Percentiles rank a stretch among this genome's conserved stretches.
Conservation (phyloP, 805 yeast genomes). For the Pichia gijzeniarum region DNA sequence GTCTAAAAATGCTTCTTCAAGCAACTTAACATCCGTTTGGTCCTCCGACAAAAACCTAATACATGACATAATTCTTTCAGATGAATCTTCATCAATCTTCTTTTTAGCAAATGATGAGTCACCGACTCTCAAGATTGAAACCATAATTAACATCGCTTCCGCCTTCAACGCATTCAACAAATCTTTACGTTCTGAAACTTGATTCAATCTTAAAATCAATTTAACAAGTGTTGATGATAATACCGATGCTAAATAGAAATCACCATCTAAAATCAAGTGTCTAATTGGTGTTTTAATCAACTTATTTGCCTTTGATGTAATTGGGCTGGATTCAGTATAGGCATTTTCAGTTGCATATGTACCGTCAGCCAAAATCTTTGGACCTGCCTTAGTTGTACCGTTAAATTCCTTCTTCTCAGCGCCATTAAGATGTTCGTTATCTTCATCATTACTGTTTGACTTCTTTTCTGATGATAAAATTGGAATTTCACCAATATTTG, state of each 20-base stretch:
- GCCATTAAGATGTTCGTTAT: conserved; percentile 8
- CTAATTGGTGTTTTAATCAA: conserved; percentile 62
- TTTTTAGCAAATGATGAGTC: conserved; percentile 62
- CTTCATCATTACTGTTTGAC: conserved; percentile 13
- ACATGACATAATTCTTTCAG: conserved; percentile 89
- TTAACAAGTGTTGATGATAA: conserved; percentile 84
- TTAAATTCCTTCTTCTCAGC: conserved; percentile 10
- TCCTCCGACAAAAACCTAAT: conserved; percentile 72
- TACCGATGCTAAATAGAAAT: conserved; percentile 85
- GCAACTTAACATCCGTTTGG: conserved; percentile 37
- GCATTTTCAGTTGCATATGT: conserved; percentile 96
- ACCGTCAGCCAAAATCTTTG: conserved; percentile 95
- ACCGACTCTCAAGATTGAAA: conserved; percentile 84
- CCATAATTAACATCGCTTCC: conserved; percentile 89
- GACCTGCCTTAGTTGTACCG: conserved; percentile 43
- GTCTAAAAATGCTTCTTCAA: conserved; percentile 70
- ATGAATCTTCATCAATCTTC: conserved; percentile 90
- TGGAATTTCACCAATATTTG: conserved; percentile 86
- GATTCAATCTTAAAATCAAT: conserved; percentile 69
- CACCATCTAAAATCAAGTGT: conserved; percentile 75
- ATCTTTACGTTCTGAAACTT: conserved; percentile 42
- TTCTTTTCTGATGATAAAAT: conserved; percentile 68
- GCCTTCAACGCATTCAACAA: conserved; percentile 81
- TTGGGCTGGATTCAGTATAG: conserved; percentile 38
- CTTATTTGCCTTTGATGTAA: conserved; percentile 32